phyloP scores from a whole-genome alignment of 2,329 filamentous ascomycete genomes.

The Xylariaceae sp. region DNA sequence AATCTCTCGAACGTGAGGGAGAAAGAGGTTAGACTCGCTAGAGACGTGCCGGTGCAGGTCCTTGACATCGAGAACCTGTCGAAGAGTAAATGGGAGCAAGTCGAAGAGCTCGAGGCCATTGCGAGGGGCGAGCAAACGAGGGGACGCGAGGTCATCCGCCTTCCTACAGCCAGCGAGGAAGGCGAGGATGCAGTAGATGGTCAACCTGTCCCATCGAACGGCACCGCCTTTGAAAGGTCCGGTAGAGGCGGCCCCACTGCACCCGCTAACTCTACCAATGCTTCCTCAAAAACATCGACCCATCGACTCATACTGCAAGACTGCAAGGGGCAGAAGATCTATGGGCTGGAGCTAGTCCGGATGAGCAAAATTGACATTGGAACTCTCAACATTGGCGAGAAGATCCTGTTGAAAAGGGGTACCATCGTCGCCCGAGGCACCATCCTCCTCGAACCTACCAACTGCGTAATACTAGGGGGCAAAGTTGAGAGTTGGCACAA shows the following conservation, averaged over 20 bases:
- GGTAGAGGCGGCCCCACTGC: conserved; percentile 9
- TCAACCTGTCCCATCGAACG: conserved; percentile 18
- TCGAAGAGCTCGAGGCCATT: conserved; percentile 72
- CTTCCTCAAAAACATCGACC: conserved; percentile 47
- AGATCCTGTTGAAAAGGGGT: conserved; percentile 65
- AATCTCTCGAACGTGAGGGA: conserved; percentile 49
- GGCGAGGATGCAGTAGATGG: conserved; percentile 39
- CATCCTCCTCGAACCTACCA: conserved; percentile 67
- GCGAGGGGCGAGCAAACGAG: conserved; percentile 67
- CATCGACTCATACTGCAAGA: conserved; percentile 85
- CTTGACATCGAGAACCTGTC: conserved; percentile 81
- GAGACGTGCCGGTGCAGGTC: conserved; percentile 71
- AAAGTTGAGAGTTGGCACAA: conserved; percentile 78
- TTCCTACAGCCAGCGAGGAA: conserved; percentile 41
- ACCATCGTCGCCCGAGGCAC: conserved; percentile 67
- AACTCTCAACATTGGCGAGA: conserved; percentile 69
- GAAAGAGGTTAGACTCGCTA: conserved; percentile 51
- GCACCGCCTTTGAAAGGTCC: conserved; percentile 6
- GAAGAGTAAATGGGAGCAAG: conserved; percentile 75
- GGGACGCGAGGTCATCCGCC: conserved; percentile 76
- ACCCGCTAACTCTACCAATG: conserved; percentile 16
- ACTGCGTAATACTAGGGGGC: conserved; percentile 72
- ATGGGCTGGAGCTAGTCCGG: conserved; percentile 64
- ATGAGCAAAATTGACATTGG: conserved; percentile 61
- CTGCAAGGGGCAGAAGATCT: conserved; percentile 60